Conservation (phyloP, 345 rosid genomes). For the Euphorbia pulcherrima region DNA sequence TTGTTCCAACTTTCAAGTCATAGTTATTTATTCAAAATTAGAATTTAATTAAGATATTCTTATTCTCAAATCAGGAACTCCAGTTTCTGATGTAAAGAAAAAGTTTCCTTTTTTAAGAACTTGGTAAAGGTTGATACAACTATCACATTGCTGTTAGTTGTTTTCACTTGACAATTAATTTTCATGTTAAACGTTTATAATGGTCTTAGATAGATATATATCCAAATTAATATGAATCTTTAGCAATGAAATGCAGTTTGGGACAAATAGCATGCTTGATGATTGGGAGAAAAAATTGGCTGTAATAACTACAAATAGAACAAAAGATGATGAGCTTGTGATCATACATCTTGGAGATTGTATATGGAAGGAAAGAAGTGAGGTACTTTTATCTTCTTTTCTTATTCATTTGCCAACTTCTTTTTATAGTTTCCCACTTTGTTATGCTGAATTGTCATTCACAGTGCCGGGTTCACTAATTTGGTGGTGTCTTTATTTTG, state of each 20-base stretch:
- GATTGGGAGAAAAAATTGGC: conserved; percentile 99
- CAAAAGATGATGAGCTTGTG: conserved; percentile 92
- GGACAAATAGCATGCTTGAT: conserved; percentile 81
- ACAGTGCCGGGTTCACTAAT: too few relatives aligned
- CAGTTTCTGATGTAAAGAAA: too few relatives aligned
- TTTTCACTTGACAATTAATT: too few relatives aligned
- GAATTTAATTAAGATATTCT: too few relatives aligned
- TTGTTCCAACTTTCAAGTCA: too few relatives aligned
- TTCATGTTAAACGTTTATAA: background rate
- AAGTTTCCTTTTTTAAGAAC: too few relatives aligned
- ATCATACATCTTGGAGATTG: conserved; percentile 95
- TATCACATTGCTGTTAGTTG: too few relatives aligned
- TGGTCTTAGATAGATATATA: background rate
- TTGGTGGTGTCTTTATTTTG: too few relatives aligned
- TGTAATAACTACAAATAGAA: conserved; percentile 91
- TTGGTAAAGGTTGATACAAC: too few relatives aligned
- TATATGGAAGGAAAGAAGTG: conserved; percentile 94
- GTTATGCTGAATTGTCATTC: too few relatives aligned
- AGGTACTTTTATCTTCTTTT: conserved; percentile 48
- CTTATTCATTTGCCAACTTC: conserved; percentile 12
- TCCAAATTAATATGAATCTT: background rate
- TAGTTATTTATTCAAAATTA: too few relatives aligned
- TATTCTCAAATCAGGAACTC: too few relatives aligned
- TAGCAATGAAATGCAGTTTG: conserved; percentile 40
- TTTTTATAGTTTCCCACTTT: conserved; percentile 16